These are phyloP conservation scores for Beauveria pseudobassiana DNA, from an alignment of 2,329 filamentous ascomycete species.

Conservation along the genomic window DNA sequence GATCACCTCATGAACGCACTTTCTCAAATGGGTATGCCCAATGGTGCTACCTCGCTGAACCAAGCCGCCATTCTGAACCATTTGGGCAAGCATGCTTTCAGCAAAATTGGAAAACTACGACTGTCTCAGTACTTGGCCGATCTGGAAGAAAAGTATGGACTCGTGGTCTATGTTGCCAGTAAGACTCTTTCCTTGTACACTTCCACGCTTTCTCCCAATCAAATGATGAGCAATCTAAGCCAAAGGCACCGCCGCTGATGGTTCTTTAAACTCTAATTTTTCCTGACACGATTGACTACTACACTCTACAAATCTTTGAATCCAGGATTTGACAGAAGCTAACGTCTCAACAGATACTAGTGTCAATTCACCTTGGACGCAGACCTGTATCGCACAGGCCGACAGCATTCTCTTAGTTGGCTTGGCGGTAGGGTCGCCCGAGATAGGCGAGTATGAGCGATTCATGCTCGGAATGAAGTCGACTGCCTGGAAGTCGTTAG, in stretches of 20 bases:
- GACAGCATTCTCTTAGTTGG: conserved; percentile 94
- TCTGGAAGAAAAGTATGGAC: conserved; percentile 91
- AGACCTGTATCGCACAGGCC: conserved; percentile 93
- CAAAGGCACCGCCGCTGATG: conserved; percentile 48
- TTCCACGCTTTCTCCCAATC: background rate
- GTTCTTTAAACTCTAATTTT: conserved; percentile 59
- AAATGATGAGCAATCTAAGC: conserved; percentile 46
- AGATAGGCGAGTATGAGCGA: conserved; percentile 91
- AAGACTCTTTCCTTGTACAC: conserved; percentile 23
- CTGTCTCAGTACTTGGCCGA: conserved; percentile 94
- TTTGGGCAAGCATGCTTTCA: conserved; percentile 91
- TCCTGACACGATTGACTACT: conserved; percentile 39
- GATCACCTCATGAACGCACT: conserved; percentile 80
- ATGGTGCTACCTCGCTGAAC: conserved; percentile 86
- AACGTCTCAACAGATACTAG: conserved; percentile 61
- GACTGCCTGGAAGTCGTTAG: conserved; percentile 86
- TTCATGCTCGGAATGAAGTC: conserved; percentile 97
- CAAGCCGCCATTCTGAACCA: conserved; percentile 93
- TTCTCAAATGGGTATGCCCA: conserved; percentile 78
- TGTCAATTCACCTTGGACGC: conserved; percentile 96
- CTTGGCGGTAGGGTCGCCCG: conserved; percentile 79
- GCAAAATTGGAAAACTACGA: conserved; percentile 93
- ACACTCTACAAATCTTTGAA: background rate
- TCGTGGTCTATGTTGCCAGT: conserved; percentile 89
- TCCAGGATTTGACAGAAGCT: background rate